Evolutionary conservation across 1,139 yeast species (phyloP).

Genomic region (Geotrichum citri-aurantii): DNA sequence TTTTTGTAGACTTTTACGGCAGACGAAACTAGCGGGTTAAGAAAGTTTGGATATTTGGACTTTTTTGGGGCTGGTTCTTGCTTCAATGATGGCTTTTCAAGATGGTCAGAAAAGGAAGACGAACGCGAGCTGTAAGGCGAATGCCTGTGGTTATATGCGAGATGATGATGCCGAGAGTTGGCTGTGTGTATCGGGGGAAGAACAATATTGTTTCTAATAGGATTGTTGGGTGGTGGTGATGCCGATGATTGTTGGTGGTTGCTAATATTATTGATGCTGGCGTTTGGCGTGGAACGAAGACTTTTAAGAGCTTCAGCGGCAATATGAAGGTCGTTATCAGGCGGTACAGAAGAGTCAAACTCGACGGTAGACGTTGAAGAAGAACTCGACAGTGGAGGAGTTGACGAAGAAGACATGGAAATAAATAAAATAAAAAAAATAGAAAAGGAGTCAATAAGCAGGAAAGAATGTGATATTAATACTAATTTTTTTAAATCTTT

Average conservation of each 20-base stretch:
- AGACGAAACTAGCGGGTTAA: constrained; percentile 39
- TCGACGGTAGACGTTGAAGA: neutral
- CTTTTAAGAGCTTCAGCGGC: constrained; percentile 20
- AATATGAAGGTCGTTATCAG: constrained; percentile 14
- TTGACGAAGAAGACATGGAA: constrained; percentile 1
- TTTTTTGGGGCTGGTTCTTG: neutral
- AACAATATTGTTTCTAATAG: constrained; percentile 3
- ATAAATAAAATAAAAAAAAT: neutral
- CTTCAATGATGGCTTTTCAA: neutral
- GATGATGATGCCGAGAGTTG: constrained; percentile 1
- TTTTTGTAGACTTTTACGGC: constrained; percentile 57
- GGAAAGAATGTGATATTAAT: constrained; percentile 7
- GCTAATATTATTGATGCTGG: neutral
- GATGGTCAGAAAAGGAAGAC: constrained; percentile 11
- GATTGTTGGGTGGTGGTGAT: neutral
- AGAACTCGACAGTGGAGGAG: constrained; percentile 1
- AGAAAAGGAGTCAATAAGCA: neutral
- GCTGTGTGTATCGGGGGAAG: constrained; percentile 11
- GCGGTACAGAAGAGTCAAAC: neutral
- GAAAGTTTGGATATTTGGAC: constrained; percentile 5
- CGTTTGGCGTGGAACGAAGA: constrained; percentile 9
- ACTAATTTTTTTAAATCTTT: neutral
- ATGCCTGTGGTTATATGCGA: constrained; percentile 8
- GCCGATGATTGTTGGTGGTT: neutral
- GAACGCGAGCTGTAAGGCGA: constrained; percentile 17